phyloP scores from a whole-genome alignment of 1,284 basidiomycete species.

The Golubevia sp. region DNA sequence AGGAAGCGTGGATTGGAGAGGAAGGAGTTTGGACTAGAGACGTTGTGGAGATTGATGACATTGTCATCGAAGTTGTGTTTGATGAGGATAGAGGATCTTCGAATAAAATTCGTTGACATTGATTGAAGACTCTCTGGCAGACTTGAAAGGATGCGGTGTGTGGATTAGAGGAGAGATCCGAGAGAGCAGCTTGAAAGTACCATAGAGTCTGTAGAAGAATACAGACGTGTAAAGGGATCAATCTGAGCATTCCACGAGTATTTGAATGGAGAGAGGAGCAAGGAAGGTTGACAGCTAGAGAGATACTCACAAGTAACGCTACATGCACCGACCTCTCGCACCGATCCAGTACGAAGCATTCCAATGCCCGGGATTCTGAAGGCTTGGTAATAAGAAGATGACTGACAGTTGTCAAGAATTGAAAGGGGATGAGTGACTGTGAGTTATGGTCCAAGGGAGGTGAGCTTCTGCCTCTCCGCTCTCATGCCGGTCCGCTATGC shows the following conservation, averaged over 20 bases:
- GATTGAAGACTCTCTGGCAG: conserved; percentile 88
- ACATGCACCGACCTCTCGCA: conserved; percentile 55
- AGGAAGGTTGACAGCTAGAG: not conserved
- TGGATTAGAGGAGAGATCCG: conserved; percentile 59
- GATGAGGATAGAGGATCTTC: conserved; percentile 76
- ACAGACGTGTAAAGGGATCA: not conserved
- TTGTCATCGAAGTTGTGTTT: conserved; percentile 62
- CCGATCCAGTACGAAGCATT: conserved; percentile 48
- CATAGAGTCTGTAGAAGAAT: conserved; percentile 38
- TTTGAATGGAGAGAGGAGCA: not conserved
- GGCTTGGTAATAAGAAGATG: conserved; percentile 55
- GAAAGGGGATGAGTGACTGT: no score
- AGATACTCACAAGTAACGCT: conserved; percentile 36
- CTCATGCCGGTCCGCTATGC: no score
- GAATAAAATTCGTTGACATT: conserved; percentile 96
- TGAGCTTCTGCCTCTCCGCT: no score
- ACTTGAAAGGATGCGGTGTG: conserved; percentile 82
- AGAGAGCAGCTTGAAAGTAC: conserved; percentile 56
- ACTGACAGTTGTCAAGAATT: no score
- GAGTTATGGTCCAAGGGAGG: no score
- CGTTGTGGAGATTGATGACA: not conserved
- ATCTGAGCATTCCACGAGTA: not conserved
- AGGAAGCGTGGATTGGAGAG: conserved; percentile 67
- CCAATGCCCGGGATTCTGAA: conserved; percentile 47
- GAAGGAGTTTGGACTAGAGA: conserved; percentile 46